Evolutionary conservation across 2,329 filamentous ascomycete species (phyloP), one percentile per base, ranked within the genome.

Genomic region (Fusarium sp.): DNA sequence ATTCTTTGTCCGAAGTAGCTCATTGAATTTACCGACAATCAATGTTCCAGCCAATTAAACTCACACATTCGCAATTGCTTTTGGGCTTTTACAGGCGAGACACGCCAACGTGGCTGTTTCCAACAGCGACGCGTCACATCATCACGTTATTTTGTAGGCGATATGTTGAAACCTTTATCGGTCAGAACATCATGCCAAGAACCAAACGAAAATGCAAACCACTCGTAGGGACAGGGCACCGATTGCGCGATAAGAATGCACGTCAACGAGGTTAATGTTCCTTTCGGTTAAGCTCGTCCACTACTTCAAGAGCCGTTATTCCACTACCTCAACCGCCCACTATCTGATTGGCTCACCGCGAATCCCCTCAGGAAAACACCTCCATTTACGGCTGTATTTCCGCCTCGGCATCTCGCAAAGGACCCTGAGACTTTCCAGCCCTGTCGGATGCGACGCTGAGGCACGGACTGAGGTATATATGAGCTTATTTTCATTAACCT

Each of bases 401-500:
- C 49, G 34, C 5, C 34, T 29, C 34, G 38, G 34, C 34, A 53
- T 27, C 22, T 29, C 22, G 7, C 16, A 16, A 46, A 46, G 11
- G 34, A 38, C 34, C 25, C 45, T 15, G 45, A 48, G 27, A 25
- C 34, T 40, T 24, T n/a, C 15, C 49, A 41, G 34, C 32, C 34
- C 24, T 56, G 22, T 34, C 24, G n/a, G 24, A 58, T 52, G 55
- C 25, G 27, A 29, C 55, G 6, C 16, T 29, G 55, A n/a, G 45
- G 55, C 55, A 52, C 55, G 45, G 45, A 57, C 25, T 40, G 25
- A 58, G 30, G 38, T 25, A 53, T 58, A 58, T 51, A 52, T 20
- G 27, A 24, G 22, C 24, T 53, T 27, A 41, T 22, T 22, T 10
- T 10, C 20, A 43, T 41, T 15, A 20, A 41, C 34, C 34, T 38